A percentile compares a stretch with the other conserved stretches of the same genome.
These are phyloP conservation scores for Candida oleophila DNA, from an alignment of 805 yeast genomes.

Conservation along the genomic window DNA sequence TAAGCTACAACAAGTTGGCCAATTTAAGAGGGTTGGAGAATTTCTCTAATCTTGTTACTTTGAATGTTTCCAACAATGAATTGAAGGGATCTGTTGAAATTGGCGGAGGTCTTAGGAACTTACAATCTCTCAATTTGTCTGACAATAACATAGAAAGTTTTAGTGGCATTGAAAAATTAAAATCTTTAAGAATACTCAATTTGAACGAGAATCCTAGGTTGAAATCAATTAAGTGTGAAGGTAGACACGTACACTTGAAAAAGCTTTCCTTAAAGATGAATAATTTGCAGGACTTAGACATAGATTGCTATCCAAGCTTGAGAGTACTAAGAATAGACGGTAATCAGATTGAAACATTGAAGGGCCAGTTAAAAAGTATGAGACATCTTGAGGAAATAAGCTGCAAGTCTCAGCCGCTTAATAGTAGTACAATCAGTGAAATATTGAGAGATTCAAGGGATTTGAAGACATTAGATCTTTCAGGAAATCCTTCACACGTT, in stretches of 20 bases:
- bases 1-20: conserved; percentile 34
- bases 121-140: conserved; percentile 45
- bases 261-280: conserved; percentile 40
- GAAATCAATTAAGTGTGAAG: conserved; percentile 15
- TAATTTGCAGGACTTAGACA: conserved; percentile 28
- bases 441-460: conserved; percentile 20
- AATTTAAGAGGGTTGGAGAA: conserved; percentile 35
- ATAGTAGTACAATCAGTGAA: conserved; percentile 15
- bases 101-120: conserved; percentile 26
- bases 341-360: conserved; percentile 25
- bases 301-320: conserved; percentile 35
- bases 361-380: conserved; percentile 25
- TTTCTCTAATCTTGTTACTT: conserved; percentile 37
- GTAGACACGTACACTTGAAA: conserved; percentile 29
- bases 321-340: conserved; percentile 48
- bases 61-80: conserved; percentile 43
- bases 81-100: conserved; percentile 41
- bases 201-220: conserved; percentile 40
- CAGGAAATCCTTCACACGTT: conserved; percentile 28
- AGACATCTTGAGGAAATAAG: conserved; percentile 42
- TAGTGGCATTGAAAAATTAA: conserved; percentile 33
- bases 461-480: conserved; percentile 35
- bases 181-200: conserved; percentile 38
- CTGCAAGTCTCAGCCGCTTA: conserved; percentile 32
- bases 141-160: conserved; percentile 39